phyloP scores from a whole-genome alignment of 208 protist genomes.

The Crithidia mellificae region DNA sequence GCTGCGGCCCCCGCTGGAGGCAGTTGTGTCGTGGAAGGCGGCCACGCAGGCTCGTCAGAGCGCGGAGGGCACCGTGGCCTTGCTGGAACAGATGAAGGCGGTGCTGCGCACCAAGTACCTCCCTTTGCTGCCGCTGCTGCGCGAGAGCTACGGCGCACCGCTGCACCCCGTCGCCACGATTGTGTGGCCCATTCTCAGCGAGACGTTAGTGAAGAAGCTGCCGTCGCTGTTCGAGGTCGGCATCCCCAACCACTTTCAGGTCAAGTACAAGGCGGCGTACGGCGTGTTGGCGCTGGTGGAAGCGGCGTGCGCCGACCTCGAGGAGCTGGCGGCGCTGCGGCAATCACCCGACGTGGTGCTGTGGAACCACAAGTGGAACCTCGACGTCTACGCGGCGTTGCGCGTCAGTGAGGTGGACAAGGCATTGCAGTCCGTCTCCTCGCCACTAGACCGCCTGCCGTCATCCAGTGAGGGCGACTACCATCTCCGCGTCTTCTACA shows the following conservation, averaged over 20 bases:
- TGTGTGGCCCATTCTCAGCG: constrained; percentile 80
- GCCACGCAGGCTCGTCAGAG: constrained; percentile 76
- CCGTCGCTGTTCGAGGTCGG: constrained; percentile 73
- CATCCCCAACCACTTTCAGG: constrained; percentile 76
- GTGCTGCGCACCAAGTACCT: constrained; percentile 41
- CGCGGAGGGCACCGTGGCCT: constrained; percentile 50
- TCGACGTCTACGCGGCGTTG: constrained; percentile 82
- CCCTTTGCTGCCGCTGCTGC: constrained; percentile 58
- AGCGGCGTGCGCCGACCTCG: constrained; percentile 47
- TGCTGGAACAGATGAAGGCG: constrained; percentile 54
- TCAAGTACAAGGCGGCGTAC: constrained; percentile 69
- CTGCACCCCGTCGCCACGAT: constrained; percentile 57
- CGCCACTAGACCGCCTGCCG: constrained; percentile 27
- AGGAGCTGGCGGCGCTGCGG: constrained; percentile 61
- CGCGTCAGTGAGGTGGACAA: constrained; percentile 59
- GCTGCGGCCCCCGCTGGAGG: constrained; percentile 60
- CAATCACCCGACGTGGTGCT: constrained; percentile 65
- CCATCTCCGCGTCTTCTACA: constrained; percentile 31
- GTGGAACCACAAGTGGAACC: constrained; percentile 90
- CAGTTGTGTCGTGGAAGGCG: constrained; percentile 78
- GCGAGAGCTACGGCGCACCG: constrained; percentile 41
- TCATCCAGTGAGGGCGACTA: constrained; percentile 12
- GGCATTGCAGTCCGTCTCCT: constrained; percentile 31
- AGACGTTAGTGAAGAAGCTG: constrained; percentile 80
- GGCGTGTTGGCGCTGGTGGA: constrained; percentile 59